Evolutionary conservation across 805 yeast genomes (phyloP), one percentile per base, ranked within the genome.

Genomic region (Yarrowia sp.): DNA sequence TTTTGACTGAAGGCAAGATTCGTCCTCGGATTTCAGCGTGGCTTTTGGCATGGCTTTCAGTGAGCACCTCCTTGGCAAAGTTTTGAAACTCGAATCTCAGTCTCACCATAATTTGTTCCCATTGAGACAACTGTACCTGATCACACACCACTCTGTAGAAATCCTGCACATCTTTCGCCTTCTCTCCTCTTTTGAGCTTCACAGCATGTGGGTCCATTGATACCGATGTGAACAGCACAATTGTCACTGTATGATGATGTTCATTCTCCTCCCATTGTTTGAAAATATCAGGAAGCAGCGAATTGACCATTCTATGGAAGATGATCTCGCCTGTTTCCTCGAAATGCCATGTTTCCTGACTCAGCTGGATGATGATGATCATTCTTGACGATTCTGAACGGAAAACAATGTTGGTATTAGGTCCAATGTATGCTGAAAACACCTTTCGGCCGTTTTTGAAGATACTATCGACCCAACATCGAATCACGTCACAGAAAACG

Each of bases 261-360:
- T 90, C 94, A 69, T 87, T 83, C 40, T 88, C 88, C 70, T 92
- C 84, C 98, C 98, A 95, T 69, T 88, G 84, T 72, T 87, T 87
- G 76, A 95, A 92, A 43, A 94, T 88, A 69, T 88, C 89, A 0
- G 99, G 99, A 67, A 95, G 87, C 63, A 94, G 81, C n/a, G 96
- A 90, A 75, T 94, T 93, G 55, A 95, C 92, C 72, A 95, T 85
- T 77, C 92, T 91, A 76, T 93, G 94, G 76, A 94, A 94, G 85
- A 92, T 85, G 66, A 93, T 90, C 74, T 94, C 98, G 1, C 99
- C 99, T 71, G 90, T 90, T 74, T 93, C 97, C 77, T 95, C 98
- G 77, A 95, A 95, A 76, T 92, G 92, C 96, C 98, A 95, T 98
- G 95, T 95, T 74, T 95, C 99, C 46, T 89, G 84, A 0, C 98